A percentile compares a stretch with the other conserved stretches of the same genome.
Conservation (phyloP, 2,329 filamentous ascomycete species). For the Alternaria brassicae region DNA sequence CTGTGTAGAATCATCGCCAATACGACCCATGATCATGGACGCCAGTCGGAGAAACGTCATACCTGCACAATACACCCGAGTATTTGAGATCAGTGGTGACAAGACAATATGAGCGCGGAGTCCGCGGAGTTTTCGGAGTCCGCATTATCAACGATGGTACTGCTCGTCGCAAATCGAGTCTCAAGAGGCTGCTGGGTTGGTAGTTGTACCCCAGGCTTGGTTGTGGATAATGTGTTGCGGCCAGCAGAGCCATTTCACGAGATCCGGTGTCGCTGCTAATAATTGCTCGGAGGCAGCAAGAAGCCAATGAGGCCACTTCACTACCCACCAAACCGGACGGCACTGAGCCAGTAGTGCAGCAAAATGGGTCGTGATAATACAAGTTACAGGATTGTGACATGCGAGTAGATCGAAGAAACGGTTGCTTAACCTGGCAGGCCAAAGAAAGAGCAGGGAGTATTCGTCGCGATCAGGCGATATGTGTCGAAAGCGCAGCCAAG, state of each 20-base stretch:
- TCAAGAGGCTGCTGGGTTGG: not conserved
- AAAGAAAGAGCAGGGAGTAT: slow-evolving; percentile 33
- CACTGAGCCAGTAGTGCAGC: slow-evolving; percentile 33
- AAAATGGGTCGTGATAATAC: slow-evolving; percentile 39
- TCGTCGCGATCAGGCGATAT: slow-evolving; percentile 30
- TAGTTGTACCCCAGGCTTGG: slow-evolving; percentile 5
- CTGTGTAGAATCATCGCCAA: not conserved
- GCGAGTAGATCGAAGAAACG: slow-evolving; percentile 36
- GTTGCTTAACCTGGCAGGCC: slow-evolving; percentile 32
- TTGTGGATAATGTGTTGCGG: slow-evolving; percentile 28
- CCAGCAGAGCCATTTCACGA: slow-evolving; percentile 40
- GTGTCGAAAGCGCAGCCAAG: slow-evolving; percentile 28
- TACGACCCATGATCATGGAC: not conserved
- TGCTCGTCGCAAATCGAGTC: not conserved
- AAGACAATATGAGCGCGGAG: not conserved
- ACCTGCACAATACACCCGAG: not conserved
- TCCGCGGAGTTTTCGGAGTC: not conserved
- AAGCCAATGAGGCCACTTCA: slow-evolving; percentile 40
- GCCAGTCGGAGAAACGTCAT: not conserved
- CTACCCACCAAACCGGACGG: slow-evolving; percentile 38
- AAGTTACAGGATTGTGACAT: slow-evolving; percentile 37
- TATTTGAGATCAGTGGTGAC: not conserved
- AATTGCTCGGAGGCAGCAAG: slow-evolving; percentile 31
- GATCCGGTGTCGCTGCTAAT: slow-evolving; percentile 34
- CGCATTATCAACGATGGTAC: not conserved